phyloP scores from a whole-genome alignment of 2,329 filamentous ascomycete species.

The Elsinoe batatas region DNA sequence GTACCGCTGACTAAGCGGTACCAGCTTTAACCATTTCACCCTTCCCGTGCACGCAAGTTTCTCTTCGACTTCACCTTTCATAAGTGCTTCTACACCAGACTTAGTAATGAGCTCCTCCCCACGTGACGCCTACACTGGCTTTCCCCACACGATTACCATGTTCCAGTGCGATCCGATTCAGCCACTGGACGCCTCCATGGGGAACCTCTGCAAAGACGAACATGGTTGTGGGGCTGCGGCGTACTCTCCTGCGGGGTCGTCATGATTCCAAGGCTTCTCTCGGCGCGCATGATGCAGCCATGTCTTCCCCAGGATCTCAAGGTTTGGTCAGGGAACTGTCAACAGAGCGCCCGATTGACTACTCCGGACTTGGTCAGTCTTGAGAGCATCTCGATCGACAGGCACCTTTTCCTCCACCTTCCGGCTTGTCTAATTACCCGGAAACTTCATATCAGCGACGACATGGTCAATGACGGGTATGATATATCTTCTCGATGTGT shows the following conservation, averaged over 20 bases:
- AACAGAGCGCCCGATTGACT: slow-evolving; percentile 4
- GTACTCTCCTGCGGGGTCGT: neutral
- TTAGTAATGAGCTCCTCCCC: no score
- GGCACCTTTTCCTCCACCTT: neutral
- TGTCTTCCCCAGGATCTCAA: slow-evolving; percentile 10
- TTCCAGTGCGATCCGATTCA: neutral
- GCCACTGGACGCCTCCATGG: neutral
- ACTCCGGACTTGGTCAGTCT: neutral
- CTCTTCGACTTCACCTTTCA: no score
- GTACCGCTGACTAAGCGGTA: no score
- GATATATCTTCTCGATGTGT: no score
- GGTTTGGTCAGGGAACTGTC: slow-evolving; percentile 6
- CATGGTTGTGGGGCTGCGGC: neutral
- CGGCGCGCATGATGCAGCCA: slow-evolving; percentile 9
- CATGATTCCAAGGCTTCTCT: neutral
- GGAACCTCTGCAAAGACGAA: neutral
- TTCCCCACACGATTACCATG: neutral
- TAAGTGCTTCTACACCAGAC: no score
- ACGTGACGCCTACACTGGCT: neutral
- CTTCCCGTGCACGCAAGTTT: no score
- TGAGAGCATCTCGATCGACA: slow-evolving; percentile 11
- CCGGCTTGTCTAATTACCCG: neutral
- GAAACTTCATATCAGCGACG: no score
- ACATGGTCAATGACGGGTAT: no score
- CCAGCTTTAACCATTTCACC: no score